phyloP scores from a whole-genome alignment of 768 basidiomycete genomes.

The Tephrocybe rancida region DNA sequence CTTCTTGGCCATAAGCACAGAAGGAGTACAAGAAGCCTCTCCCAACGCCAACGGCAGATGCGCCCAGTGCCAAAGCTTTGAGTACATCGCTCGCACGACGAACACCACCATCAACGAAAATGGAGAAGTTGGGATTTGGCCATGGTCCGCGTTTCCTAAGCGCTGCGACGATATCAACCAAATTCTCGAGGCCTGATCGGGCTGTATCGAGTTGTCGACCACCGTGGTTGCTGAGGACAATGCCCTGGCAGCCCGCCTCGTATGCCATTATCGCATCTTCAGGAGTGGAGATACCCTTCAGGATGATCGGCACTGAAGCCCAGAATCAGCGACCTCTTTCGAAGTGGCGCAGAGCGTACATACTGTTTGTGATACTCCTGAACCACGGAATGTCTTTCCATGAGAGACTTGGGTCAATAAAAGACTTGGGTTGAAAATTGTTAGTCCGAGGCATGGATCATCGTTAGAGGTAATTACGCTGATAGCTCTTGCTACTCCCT shows the following conservation, averaged over 20 bases:
- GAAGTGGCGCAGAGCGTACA: conserved; percentile 17
- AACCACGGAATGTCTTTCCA: conserved; percentile 88
- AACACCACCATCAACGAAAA: conserved; percentile 79
- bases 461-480: conserved; percentile 46
- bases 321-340: not conserved
- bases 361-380: conserved; percentile 71
- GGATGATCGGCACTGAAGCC: conserved; percentile 61
- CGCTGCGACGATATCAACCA: conserved; percentile 65
- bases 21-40: conserved; percentile 86
- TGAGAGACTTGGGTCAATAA: conserved; percentile 87
- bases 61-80: conserved; percentile 80
- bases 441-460: not conserved
- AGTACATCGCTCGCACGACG: conserved; percentile 81
- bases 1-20: conserved; percentile 86
- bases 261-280: conserved; percentile 39
- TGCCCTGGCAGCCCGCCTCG: conserved; percentile 34
- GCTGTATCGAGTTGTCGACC: conserved; percentile 41
- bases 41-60: conserved; percentile 69
- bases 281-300: conserved; percentile 69
- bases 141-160: conserved; percentile 57
- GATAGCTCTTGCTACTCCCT: conserved; percentile 92
- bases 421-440: conserved; percentile 52
- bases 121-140: conserved; percentile 67
- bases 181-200: conserved; percentile 70
- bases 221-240: conserved; percentile 19